These are phyloP conservation scores for Leccinellum luteum DNA, from an alignment of 768 basidiomycete genomes.

Conservation along the genomic window DNA sequence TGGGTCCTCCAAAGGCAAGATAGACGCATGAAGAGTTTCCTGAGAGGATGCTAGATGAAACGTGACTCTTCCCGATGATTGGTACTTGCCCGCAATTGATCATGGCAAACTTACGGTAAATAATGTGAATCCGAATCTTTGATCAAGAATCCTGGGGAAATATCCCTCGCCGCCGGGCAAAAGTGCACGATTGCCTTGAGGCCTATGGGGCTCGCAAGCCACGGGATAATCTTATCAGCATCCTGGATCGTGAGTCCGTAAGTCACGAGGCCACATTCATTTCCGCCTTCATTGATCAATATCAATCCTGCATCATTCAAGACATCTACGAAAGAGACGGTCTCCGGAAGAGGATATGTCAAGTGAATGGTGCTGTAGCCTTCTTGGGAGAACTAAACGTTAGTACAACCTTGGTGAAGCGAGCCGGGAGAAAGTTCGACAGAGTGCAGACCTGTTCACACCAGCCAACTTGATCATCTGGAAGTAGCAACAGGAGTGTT, in stretches of 20 bases:
- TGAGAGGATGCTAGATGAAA: conserved; percentile 39
- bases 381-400: conserved; percentile 36
- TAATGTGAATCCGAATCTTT: conserved; percentile 20
- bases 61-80: conserved; percentile 25
- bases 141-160: conserved; percentile 26
- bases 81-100: neutral
- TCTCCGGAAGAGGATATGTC: conserved; percentile 19
- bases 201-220: conserved; percentile 5
- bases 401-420: neutral
- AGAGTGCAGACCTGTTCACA: conserved; percentile 33
- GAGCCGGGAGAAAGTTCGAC: neutral
- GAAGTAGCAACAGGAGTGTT: conserved; percentile 30
- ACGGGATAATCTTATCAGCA: conserved; percentile 14
- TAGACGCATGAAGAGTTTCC: conserved; percentile 32
- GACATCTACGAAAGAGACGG: conserved; percentile 14
- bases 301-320: conserved; percentile 16
- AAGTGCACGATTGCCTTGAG: conserved; percentile 37
- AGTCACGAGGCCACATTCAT: conserved; percentile 30
- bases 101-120: conserved; percentile 26
- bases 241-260: conserved; percentile 30
- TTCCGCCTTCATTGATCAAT: conserved; percentile 7
- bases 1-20: conserved; percentile 25
- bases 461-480: conserved; percentile 33
- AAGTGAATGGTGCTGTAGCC: conserved; percentile 38
- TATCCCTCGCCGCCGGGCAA: conserved; percentile 28